Evolutionary conservation across 1,284 basidiomycete genomes (phyloP).

Genomic region (Leccinum fuscescens): DNA sequence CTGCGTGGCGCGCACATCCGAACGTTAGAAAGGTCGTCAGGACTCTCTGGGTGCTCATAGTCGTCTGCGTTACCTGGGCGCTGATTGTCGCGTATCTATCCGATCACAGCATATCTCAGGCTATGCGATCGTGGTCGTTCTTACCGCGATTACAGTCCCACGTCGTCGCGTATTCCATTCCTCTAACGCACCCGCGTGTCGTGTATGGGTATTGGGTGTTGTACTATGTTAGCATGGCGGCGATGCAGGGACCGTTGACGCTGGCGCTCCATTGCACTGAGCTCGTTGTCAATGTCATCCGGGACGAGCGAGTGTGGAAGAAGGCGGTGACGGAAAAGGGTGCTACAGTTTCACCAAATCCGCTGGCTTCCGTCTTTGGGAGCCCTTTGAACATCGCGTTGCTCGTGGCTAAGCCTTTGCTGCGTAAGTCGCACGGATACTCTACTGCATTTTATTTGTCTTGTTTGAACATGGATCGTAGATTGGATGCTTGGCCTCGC

Average conservation of each 20-base stretch:
- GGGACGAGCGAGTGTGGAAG: constrained; percentile 30
- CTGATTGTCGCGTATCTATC: constrained; percentile 16
- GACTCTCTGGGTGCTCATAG: constrained; percentile 24
- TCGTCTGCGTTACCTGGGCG: constrained; percentile 25
- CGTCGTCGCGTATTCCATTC: constrained; percentile 26
- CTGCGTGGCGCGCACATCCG: constrained; percentile 31
- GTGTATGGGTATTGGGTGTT: constrained; percentile 27
- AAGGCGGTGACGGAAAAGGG: constrained; percentile 18
- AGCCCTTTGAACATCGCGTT: constrained; percentile 15
- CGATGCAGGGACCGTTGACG: constrained; percentile 32
- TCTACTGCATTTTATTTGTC: background rate
- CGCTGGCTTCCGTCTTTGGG: constrained; percentile 24
- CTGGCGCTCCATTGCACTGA: constrained; percentile 32
- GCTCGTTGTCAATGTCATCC: constrained; percentile 30
- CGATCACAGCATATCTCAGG: constrained; percentile 11
- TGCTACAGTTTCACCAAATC: constrained; percentile 16
- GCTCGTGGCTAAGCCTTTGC: constrained; percentile 24
- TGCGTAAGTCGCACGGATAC: constrained; percentile 24
- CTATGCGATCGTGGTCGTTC: constrained; percentile 25
- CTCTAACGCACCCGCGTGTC: constrained; percentile 11
- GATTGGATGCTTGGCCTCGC: constrained; percentile 37
- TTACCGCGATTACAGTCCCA: constrained; percentile 26
- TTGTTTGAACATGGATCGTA: constrained; percentile 6
- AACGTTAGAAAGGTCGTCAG: constrained; percentile 19
- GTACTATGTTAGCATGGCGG: constrained; percentile 26